Conservation (phyloP, 306 rosid species). For the Phaseolus lunatus region DNA sequence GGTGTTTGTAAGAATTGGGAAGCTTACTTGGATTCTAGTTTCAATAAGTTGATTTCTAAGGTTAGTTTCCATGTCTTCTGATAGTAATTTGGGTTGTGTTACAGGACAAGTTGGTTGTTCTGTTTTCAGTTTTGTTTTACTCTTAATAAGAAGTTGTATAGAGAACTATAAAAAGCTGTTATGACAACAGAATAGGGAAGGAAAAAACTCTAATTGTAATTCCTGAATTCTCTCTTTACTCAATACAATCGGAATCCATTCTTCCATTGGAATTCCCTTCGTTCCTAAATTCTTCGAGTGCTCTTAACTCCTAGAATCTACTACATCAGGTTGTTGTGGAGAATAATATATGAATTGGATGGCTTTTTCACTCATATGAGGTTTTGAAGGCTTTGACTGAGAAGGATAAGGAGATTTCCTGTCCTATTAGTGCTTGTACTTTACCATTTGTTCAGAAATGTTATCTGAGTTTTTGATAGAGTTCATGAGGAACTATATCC, state of each 20-base stretch:
- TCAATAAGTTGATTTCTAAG: not conserved
- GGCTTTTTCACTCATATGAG: not conserved
- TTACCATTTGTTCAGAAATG: not conserved
- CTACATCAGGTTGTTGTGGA: too few species aligned
- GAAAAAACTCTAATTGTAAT: too few species aligned
- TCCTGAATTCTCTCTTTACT: too few species aligned
- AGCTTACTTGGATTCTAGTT: slow-evolving; percentile 5
- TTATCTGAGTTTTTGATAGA: slow-evolving; percentile 12
- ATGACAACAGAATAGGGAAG: too few species aligned
- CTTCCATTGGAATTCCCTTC: too few species aligned
- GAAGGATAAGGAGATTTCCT: slow-evolving; percentile 11
- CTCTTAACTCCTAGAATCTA: too few species aligned
- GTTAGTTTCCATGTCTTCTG: not conserved
- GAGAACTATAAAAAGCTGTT: too few species aligned
- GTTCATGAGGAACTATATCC: slow-evolving; percentile 16
- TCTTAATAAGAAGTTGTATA: too few species aligned
- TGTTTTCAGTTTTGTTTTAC: too few species aligned
- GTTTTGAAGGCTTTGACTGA: slow-evolving; percentile 23
- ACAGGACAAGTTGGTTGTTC: too few species aligned
- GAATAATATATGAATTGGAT: slow-evolving; percentile 15
- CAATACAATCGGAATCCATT: too few species aligned
- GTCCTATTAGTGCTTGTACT: not conserved
- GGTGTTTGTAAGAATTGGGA: not conserved
- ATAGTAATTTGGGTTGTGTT: not conserved
- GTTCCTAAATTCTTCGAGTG: too few species aligned